Evolutionary conservation across 2,329 filamentous ascomycete genomes (phyloP).

Genomic region (Xylaria sp.): DNA sequence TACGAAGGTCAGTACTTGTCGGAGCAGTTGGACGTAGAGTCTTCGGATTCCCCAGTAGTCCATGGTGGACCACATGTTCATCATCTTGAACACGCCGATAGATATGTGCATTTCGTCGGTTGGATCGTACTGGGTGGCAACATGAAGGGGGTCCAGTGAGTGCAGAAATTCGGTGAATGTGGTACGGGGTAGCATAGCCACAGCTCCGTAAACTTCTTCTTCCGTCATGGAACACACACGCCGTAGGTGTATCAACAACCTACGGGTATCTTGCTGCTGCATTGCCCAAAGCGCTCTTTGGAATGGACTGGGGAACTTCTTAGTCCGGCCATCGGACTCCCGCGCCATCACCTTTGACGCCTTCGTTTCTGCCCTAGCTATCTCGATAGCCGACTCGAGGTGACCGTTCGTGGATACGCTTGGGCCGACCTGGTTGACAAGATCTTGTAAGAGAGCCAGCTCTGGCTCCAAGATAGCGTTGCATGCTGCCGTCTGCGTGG

Average conservation of each 20-base stretch:
- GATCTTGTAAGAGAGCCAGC: constrained; percentile 13
- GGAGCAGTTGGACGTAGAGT: constrained; percentile 43
- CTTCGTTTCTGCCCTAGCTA: background rate
- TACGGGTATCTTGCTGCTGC: constrained; percentile 26
- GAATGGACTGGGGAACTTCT: constrained; percentile 14
- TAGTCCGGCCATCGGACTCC: background rate
- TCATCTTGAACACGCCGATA: constrained; percentile 44
- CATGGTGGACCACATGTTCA: constrained; percentile 41
- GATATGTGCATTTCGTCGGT: constrained; percentile 44
- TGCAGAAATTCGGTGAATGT: constrained; percentile 67
- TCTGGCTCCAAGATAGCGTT: constrained; percentile 9
- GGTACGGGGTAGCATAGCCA: constrained; percentile 50
- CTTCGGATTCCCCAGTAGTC: constrained; percentile 50
- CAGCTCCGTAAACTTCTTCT: constrained; percentile 35
- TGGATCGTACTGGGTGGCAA: constrained; percentile 54
- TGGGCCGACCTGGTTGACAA: constrained; percentile 4
- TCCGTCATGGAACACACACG: constrained; percentile 26
- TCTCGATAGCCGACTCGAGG: background rate
- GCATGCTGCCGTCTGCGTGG: background rate
- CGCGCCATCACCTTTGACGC: background rate
- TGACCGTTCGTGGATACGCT: background rate
- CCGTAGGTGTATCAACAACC: constrained; percentile 24
- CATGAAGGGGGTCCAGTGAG: constrained; percentile 59
- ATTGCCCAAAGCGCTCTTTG: constrained; percentile 25
- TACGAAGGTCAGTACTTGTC: constrained; percentile 40